Evolutionary conservation across 2,329 filamentous ascomycete genomes (phyloP), one percentile per base, ranked within the genome.

Genomic region (Domatiomyces catenatus): DNA sequence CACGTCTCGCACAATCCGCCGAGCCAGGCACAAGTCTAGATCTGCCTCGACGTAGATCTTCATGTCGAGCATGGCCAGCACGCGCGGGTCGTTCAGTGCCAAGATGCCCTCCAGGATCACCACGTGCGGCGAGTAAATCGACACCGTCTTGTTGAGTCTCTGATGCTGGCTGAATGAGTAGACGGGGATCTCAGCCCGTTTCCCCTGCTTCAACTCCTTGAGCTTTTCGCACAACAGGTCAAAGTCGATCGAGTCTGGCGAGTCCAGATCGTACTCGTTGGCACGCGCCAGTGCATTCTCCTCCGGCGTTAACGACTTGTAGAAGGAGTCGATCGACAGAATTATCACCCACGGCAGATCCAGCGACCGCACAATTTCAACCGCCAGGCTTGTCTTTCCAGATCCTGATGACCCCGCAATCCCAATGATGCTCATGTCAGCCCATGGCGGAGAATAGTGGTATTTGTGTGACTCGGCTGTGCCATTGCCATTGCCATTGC

Each of bases 11-110:
- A 87, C 71, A 58, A 93, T 80, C 77, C 90, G 76, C 67, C 90
- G 76, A 22, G 89, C 90, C 46, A 98, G 74, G 64, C 92, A 98
- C 1, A 93, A 84, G 66, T 98, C 92, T 56, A 84, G 83, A 66
- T 98, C 92, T 42, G 92, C 93, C 67, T 96, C 92, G 53, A 92
- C 93, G 65, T 94, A 98, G 49, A 98, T 93, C 84, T 86, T 93
- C 72, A 96, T 85, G 66, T 98, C 92, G 56, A 96, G 71, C 57
- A 98, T 71, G 17, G 93, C 84, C 52, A 92, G 70, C 3, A 98
- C 83, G 53, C 90, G 78, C 20, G 78, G 79, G 62, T 98, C 92
- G 62, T 95, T 88, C 10, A 98, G 72, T 6, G 92, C 92, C 67
- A 98, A 86, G 26, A 98, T 98, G 18, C 92, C 92, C 71, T 98